Percentiles rank a stretch among this genome's conserved stretches.
These are phyloP conservation scores for Auxenochlorella pyrenoidosa DNA, from an alignment of 139 green algal species.

Conservation along the genomic window DNA sequence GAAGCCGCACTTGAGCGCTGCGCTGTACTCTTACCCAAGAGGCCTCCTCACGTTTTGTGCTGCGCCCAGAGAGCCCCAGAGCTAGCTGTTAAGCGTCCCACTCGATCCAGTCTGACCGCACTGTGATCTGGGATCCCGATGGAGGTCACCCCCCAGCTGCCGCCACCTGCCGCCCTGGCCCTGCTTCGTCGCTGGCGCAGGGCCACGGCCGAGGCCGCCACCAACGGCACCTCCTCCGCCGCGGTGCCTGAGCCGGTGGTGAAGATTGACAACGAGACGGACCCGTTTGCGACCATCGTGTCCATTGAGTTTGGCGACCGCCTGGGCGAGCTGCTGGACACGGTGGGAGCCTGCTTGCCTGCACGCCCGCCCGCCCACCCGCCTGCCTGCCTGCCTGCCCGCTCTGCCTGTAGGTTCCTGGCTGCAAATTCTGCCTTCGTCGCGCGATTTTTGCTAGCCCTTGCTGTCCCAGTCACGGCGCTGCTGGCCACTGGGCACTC, in stretches of 20 bases:
- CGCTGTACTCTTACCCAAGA: too few relatives aligned
- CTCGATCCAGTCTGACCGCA: not conserved
- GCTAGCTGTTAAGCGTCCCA: not conserved
- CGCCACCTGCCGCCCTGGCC: not conserved
- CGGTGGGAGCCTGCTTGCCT: conserved; percentile 51
- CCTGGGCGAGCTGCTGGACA: conserved; percentile 89
- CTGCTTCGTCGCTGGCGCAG: not conserved
- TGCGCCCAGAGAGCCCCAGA: not conserved
- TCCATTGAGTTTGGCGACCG: conserved; percentile 84
- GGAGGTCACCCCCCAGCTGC: not conserved
- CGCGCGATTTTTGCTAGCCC: too few relatives aligned
- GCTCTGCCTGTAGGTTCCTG: too few relatives aligned
- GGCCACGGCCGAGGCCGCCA: not conserved
- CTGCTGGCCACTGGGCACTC: too few relatives aligned
- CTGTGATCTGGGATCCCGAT: not conserved
- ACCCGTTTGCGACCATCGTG: conserved; percentile 90
- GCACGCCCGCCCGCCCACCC: not conserved
- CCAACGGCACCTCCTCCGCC: not conserved
- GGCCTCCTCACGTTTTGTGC: not conserved
- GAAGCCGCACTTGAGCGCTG: too few relatives aligned
- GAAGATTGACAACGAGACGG: conserved; percentile 93
- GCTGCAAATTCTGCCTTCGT: not conserved
- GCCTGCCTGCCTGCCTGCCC: too few relatives aligned
- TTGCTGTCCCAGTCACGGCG: too few relatives aligned
- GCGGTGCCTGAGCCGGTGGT: conserved; percentile 55